These are phyloP conservation scores for Wickerhamomyces tratensis DNA, from an alignment of 805 yeast genomes.

Conservation along the genomic window DNA sequence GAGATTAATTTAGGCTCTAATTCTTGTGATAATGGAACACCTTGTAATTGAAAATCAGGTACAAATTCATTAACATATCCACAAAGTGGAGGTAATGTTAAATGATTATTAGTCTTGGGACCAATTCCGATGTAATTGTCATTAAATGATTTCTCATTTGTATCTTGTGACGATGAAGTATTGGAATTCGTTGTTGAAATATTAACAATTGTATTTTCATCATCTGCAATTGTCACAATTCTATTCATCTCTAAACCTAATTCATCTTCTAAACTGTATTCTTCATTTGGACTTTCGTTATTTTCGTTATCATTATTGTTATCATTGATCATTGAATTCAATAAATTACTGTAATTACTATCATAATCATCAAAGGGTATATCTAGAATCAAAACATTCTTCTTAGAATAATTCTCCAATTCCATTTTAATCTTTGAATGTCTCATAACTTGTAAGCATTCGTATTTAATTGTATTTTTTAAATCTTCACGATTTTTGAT, in stretches of 20 bases:
- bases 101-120: neutral
- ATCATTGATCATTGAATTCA: no score
- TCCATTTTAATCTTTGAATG: neutral
- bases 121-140: neutral
- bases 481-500: constrained; percentile 7
- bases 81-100: constrained; percentile 20
- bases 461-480: constrained; percentile 1
- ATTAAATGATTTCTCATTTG: no score
- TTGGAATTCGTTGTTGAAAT: neutral
- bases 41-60: constrained; percentile 33
- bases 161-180: no score
- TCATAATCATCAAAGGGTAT: constrained; percentile 11
- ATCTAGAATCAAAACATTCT: constrained; percentile 19
- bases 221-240: neutral
- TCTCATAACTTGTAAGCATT: constrained; percentile 10
- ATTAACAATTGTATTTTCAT: constrained; percentile 4
- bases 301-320: no score
- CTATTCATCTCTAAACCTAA: no score
- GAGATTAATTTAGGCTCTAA: constrained; percentile 36
- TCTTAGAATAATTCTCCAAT: constrained; percentile 10
- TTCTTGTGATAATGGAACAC: constrained; percentile 41
- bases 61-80: constrained; percentile 15
- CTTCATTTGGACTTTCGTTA: no score
- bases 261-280: no score
- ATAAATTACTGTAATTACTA: neutral